Evolutionary conservation across 495 filamentous ascomycete genomes (phyloP), one percentile per base, ranked within the genome.

Genomic region (Podospora pseudopauciseta): DNA sequence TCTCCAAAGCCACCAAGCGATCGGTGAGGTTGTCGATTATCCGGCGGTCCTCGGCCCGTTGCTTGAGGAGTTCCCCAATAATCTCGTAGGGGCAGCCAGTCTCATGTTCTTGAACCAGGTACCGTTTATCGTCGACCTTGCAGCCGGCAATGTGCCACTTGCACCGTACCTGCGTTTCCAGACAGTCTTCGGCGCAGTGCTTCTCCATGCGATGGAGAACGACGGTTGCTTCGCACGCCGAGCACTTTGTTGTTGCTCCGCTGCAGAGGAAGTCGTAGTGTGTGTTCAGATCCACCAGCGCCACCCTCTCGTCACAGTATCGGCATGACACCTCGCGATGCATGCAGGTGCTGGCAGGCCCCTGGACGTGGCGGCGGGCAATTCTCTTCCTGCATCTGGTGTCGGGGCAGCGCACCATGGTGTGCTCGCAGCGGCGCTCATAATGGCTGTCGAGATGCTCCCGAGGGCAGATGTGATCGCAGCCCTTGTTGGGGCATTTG

Each of bases 381-480:
- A 85, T 71, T 2, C 73, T 73, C 63, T 80, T 73, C 39, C 71
- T 61, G 73, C 86, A 88, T 5, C 66, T 65, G 13, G 78, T 64
- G 44, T 81, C 78, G 18, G 89, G 85, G 71, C 93, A 97, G 65
- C 83, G 82, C 30, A 94, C 81, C 18, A 83, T 78, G 16, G 85
- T 84, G 73, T 89, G 90, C 7, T 82, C 84, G 75, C 93, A 97
- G 74, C 93, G 90, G 67, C 87, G 88, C 63, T 89, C 83, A 59
- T 92, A 84, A 75, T 97, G 93, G 60, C 87, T 85, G 72, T 89
- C 84, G 56, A 95, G 82, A 70, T 91, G 85, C 58, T 88, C 87
- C 23, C 93, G 82, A 28, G 88, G 80, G 60, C 90, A 79, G 32
- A 86, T 75, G 49, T 88, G 81, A 30, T 80, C 75, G 78, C 93